These are phyloP conservation scores for Penicillium nucicola DNA, from an alignment of 495 filamentous ascomycete genomes.

Conservation along the genomic window DNA sequence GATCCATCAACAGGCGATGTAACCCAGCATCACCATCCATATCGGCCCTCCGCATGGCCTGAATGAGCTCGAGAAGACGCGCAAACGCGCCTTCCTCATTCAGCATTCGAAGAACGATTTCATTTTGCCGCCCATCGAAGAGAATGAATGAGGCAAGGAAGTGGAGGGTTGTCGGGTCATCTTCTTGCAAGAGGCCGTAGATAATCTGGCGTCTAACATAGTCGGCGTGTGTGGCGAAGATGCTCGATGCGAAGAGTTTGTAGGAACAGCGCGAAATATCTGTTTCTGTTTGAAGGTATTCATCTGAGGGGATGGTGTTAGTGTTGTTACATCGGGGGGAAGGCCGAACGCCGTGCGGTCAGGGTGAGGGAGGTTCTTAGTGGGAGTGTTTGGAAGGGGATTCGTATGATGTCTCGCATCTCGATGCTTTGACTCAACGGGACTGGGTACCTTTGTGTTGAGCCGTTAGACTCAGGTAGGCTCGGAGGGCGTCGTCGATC, in stretches of 20 bases:
- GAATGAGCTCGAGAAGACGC: conserved; percentile 78
- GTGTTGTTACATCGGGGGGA: neutral
- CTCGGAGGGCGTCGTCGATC: conserved; percentile 84
- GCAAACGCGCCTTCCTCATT: conserved; percentile 80
- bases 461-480: conserved; percentile 76
- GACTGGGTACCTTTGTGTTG: conserved; percentile 59
- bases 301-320: conserved; percentile 45
- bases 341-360: no score
- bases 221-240: conserved; percentile 72
- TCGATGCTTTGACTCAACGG: neutral
- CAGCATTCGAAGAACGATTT: conserved; percentile 79
- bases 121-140: conserved; percentile 80
- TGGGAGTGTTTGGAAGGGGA: neutral
- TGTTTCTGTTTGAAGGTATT: conserved; percentile 79
- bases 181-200: conserved; percentile 87
- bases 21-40: conserved; percentile 62
- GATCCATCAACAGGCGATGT: conserved; percentile 78
- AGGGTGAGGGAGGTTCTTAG: no score
- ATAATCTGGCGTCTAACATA: conserved; percentile 94
- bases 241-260: conserved; percentile 67
- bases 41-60: conserved; percentile 58
- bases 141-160: conserved; percentile 84
- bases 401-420: neutral
- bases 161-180: conserved; percentile 74
- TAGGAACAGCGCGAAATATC: conserved; percentile 83